Evolutionary conservation across 2,329 filamentous ascomycete species (phyloP), one percentile per base, ranked within the genome.

Genomic region (Periconia sp.): DNA sequence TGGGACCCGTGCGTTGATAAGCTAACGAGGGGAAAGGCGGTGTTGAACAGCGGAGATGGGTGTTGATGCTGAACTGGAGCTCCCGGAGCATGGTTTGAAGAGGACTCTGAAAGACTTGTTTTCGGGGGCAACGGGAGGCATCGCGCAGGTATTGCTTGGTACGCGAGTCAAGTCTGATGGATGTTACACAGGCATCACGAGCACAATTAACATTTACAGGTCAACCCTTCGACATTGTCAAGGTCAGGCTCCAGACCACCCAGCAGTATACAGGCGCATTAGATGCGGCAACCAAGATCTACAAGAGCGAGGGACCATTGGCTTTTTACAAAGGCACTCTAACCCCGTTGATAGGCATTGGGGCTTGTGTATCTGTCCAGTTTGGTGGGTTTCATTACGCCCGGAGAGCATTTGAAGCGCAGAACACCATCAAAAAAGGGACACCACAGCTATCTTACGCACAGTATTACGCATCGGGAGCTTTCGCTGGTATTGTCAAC

Each of bases 281-380:
- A 45, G 82, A 91, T 66, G 91, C 90, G 62, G 94, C 92, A 8
- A 82, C 83, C 48, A 85, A 88, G 59, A 97, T 99, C 78, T 91
- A 91, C 77, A 86, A 85, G 67, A 88, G 91, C 68, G 94, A 99
- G 75, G 94, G 94, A 1, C 82, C 92, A 2, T 78, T 90, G 13
- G 94, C 94, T 53, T 99, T 99, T 81, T 99, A 99, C 85, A 99
- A 99, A 63, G 94, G 94, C 68, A 97, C 94, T 0, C 81, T 99
- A 52, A 97, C 94, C 6, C 94, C 94, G 0, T 82, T 99, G 52
- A 85, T 99, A 53, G 94, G 94, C 62, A 97, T 99, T 70, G 94
- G 94, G 64, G 94, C 94, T 63, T 99, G 94, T 74, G 92, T 86
- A 44, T 97, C 92, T n/a, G 89, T 99, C 66, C 94, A 99, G 80